Base-by-base conservation (phyloP, 257 asterid species). In the Dorcoceras hygrometricum region DNA sequence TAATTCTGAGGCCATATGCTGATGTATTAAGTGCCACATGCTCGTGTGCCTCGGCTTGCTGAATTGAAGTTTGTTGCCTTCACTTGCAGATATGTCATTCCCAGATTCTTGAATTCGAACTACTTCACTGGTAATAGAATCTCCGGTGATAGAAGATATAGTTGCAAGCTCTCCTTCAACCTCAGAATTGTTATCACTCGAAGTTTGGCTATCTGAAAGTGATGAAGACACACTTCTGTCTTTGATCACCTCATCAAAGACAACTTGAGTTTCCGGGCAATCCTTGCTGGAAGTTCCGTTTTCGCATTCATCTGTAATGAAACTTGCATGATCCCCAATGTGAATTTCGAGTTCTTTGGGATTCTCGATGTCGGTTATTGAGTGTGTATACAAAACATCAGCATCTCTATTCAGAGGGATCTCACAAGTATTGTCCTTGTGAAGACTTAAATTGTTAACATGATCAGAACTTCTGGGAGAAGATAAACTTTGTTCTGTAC, bases 1-100 rank as follows among this genome's bases (percentile, higher is more conserved):
- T 56, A 71, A 20, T 63, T 65, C 75, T 50, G 81, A 57, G 6
- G 83, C 76, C 89, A 84, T 70, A 4, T 78, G 87, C 71, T 77
- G 79, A 39, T 81, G 89, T 67, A 84, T 84, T 27, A 81, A 65
- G 31, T 79, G 57, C 89, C 89, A 84, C 89, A 84, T 81, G 76
- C 86, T 84, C 57, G 75, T 51, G 75, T 84, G 84, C 70, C 80
- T 78, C 6, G 36, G 73, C 64, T 81, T 72, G 75, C 82, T 79
- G 78, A 80, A 76, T 62, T 61, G 80, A 39, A 72, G 77, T 29
- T 48, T 54, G 23, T 39, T 34, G 11, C 71, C 77, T 28, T 54
- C 71, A 18, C 25, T 59, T 27, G 67, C 20, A 34, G 75, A 71
- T 9, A 79, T 16, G 27, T 55, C 56, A 8, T 8, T 25, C 23